Percentiles rank a stretch among this genome's conserved stretches.
Evolutionary conservation across 495 filamentous ascomycete species (phyloP).

Genomic region (Penicillium subrubescens): DNA sequence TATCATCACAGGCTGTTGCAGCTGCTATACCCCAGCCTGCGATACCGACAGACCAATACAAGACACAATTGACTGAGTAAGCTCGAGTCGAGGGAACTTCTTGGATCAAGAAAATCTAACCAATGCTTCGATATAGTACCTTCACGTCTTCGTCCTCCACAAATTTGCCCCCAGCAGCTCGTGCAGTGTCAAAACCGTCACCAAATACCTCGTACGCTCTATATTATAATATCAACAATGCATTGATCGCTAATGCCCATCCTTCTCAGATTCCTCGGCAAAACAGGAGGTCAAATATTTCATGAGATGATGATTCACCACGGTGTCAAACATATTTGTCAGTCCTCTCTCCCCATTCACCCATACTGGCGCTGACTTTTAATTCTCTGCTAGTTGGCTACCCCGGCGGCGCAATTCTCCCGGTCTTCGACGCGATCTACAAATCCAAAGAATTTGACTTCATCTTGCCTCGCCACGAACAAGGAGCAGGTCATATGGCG

Average conservation of each 20-base stretch:
- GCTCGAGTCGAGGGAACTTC: not conserved
- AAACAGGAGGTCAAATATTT: conserved; percentile 87
- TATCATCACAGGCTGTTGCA: not conserved
- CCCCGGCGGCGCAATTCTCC: conserved; percentile 51
- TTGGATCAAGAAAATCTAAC: not conserved
- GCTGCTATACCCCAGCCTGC: not conserved
- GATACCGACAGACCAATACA: not conserved
- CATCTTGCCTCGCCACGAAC: conserved; percentile 63
- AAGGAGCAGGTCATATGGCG: conserved; percentile 69
- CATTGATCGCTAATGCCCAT: not conserved
- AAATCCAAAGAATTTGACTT: conserved; percentile 64
- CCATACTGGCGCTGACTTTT: not conserved
- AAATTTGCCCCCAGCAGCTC: not conserved
- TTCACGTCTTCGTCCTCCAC: not conserved
- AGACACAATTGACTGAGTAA: not conserved
- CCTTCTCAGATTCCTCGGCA: conserved; percentile 71
- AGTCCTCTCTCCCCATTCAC: not conserved
- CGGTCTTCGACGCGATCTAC: conserved; percentile 65
- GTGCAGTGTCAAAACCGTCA: not conserved
- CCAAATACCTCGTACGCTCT: not conserved
- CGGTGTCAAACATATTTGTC: conserved; percentile 73
- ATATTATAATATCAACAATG: not conserved
- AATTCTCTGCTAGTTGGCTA: conserved; percentile 39
- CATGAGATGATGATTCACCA: conserved; percentile 93
- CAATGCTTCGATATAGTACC: not conserved